Evolutionary conservation across 805 yeast species (phyloP).

Genomic region (Schwanniomyces vanrijiae): DNA sequence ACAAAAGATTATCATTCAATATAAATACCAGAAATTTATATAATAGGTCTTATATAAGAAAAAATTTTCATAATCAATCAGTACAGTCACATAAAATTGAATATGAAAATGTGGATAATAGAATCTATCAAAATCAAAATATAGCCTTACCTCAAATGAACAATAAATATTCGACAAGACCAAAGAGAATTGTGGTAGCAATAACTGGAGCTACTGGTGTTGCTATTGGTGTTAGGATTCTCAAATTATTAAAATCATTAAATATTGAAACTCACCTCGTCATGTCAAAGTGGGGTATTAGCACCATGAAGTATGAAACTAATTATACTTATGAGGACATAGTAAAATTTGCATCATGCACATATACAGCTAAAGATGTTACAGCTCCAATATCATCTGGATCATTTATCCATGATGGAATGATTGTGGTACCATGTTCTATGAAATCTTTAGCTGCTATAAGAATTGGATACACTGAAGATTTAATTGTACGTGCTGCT

Average conservation of each 20-base stretch:
- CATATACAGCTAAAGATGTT: slow-evolving; percentile 21
- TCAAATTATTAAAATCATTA: slow-evolving; percentile 14
- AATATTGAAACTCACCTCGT: slow-evolving; percentile 22
- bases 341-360: slow-evolving; percentile 12
- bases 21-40: background rate
- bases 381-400: slow-evolving; percentile 25
- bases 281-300: slow-evolving; percentile 26
- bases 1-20: too few species aligned
- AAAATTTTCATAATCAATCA: background rate
- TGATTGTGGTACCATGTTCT: slow-evolving; percentile 28
- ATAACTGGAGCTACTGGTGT: slow-evolving; percentile 28
- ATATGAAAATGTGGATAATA: background rate
- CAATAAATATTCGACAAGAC: slow-evolving; percentile 7
- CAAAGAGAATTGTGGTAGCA: slow-evolving; percentile 21
- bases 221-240: slow-evolving; percentile 18
- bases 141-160: background rate
- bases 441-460: slow-evolving; percentile 27
- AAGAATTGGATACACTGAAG: slow-evolving; percentile 24
- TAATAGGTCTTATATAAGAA: background rate
- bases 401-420: slow-evolving; percentile 26
- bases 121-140: background rate
- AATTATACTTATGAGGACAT: slow-evolving; percentile 17
- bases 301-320: slow-evolving; percentile 26
- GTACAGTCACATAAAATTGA: background rate
- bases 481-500: slow-evolving; percentile 25